Evolutionary conservation across 495 filamentous ascomycete genomes (phyloP), one percentile per base, ranked within the genome.

Genomic region (Aspergillus bridgeri): DNA sequence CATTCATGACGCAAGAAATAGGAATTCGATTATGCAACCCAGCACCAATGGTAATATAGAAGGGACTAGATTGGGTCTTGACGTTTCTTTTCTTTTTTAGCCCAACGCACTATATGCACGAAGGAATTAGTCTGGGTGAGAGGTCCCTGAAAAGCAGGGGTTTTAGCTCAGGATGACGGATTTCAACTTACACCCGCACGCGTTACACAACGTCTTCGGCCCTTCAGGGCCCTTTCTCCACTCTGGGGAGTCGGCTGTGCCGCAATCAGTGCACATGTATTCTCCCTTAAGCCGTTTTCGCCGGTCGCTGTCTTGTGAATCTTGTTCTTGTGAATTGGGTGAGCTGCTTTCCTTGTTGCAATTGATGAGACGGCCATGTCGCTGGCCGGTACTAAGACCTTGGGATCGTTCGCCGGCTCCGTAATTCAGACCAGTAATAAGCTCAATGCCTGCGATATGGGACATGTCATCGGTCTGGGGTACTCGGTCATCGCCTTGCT

Each of bases 201-300:
- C 94, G 78, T 98, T 98, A 74, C 94, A 98, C 46, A 98, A 75
- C 2, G 93, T 97, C 75, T 98, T 98, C 3, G 94, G 94, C 6
- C 94, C 94, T 53, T 82, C 87, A 0, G 94, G 94, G 0, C 94
- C 94, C 67, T 96, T 98, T 56, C 94, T 81, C 94, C 94, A 98
- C 76, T 98, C 94, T 0, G 94, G 94, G 17, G 90, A 95, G 63
- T 97, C 94, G 2, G 92, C 77, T 2, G 90, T 95, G 72, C 93
- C 94, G 75, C 94, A 98, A 71, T 98, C 94, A 13, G 89, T 90
- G 70, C 94, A 98, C 29, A 96, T 89, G 70, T 98, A 96, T 75
- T 98, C 94, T 62, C 95, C 92, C 74, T 96, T 97, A 38, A 91
- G 72, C 67, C 96, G 92, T 74, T 91, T 91, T 75, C 96, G 94